Conservation (phyloP, 345 rosid species). For the thale cress (Arabidopsis thaliana) region TAIR10.1 NC_003071.7:14294001-14294500, state of each 20-base stretch:
- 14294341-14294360: background rate
- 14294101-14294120: slow-evolving; percentile 78
- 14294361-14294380: background rate
- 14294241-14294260: background rate
- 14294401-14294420: background rate
- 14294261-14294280: background rate
- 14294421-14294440: background rate
- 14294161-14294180: slow-evolving; percentile 67
- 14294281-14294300: background rate
- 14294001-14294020: slow-evolving; percentile 56
- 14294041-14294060: slow-evolving; percentile 67
- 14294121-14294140: slow-evolving; percentile 41
- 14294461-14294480: background rate
- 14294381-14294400: background rate
- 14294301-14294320: background rate
- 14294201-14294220: background rate
- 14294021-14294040: slow-evolving; percentile 52
- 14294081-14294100: slow-evolving; percentile 66
- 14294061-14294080: slow-evolving; percentile 68
- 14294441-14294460: background rate
- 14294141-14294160: slow-evolving; percentile 72
- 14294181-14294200: background rate
- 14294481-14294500: background rate
- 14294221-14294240: background rate
- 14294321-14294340: background rate